Base-by-base conservation (phyloP, 805 yeast species). In the Nakazawaea molendinolei region DNA sequence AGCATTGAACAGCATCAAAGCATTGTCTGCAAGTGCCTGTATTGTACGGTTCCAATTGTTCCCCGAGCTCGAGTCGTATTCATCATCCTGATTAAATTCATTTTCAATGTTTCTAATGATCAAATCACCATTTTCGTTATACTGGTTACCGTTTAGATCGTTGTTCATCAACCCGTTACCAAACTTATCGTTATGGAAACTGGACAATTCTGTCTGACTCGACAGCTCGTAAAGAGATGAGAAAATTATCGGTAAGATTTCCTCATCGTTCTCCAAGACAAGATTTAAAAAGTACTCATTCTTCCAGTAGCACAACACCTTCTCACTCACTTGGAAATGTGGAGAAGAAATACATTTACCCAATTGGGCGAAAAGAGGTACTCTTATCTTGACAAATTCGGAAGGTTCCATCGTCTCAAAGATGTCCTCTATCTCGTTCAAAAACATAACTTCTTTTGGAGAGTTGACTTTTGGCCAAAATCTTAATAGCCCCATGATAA, bases 381-480 rank as follows among this genome's bases (percentile, higher is more conserved):
- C 83, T 60, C 89, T 94, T 45, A 92, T 85, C 60, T 86, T 86
- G 45, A 78, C 74, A 55, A 92, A 92, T 60, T 92, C 97, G 40
- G 73, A 66, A 10, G 97, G 95, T 60, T 90, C 97, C 68, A 90
- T 86, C 20, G 86, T 92, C 62, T 92, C 98, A 55, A 89, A 86
- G 4, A 92, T 89, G 56, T 92, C 98, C 59, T 92, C 98, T 45
- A 92, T 76, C 63, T 92, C 98, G 59, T 90, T 86, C 52, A 92
- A 65, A 52, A 89, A 92, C 94, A 92, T 81, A 18, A 92, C 85
- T 61, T 92, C 98, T 53, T 92, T 92, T 10, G 97, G 92, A 18
- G 94, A 79, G 53, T 86, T 86, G 33, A 85, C 79, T 58, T 92
- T 92, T 38, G 98, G 98, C 98, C 98, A 92, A 63, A 79, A 92